Evolutionary conservation across 1,284 basidiomycete species (phyloP), one percentile per base, ranked within the genome.

Genomic region (Schizophyllum amplum): DNA sequence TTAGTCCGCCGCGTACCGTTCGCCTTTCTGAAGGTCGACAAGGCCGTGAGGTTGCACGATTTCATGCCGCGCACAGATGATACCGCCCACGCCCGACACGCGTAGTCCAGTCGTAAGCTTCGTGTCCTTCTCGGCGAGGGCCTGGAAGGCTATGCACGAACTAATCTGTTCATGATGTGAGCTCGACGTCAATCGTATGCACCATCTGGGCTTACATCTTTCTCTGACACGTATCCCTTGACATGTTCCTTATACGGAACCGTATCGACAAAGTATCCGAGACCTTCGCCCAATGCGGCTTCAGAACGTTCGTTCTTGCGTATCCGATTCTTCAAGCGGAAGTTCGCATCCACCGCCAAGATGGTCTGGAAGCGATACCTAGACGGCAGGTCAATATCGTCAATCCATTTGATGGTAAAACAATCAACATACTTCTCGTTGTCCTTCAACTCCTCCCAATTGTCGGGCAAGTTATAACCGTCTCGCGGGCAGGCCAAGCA

Each of bases 201-300:
- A 13, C 27, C 5, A 33, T 6, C 27, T 33, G 5, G 6, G 13
- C 52, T 4, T 47, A 62, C 61, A 57, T 62, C 55, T 11, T 54
- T 60, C 25, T 62, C 54, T 15, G 57, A 13, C 2, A 57, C 48
- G 17, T 56, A 25, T 0, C 47, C 48, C 1, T 15, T n/a, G 1
- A 67, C 11, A 48, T 67, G 54, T 4, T 56, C 51, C 33, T 62
- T 55, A 52, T 69, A 72, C 0, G 47, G 46, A 1, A 25, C 53
- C 6, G 62, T 54, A 17, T 65, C 60, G 2, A 71, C 67, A 50
- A 71, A 72, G 47, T 67, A 72, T 0, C 60, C 62, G 58, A 55
- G 62, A 0, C 70, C 68, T 0, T 51, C 25, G 0, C 61, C 64
- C 0, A 72, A 59, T 3, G 60, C 59, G 0, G 66, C 67, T 56